Evolutionary conservation across 2,329 filamentous ascomycete genomes (phyloP), one percentile per base, ranked within the genome.

Genomic region (Pseudohalonectria lignicola): DNA sequence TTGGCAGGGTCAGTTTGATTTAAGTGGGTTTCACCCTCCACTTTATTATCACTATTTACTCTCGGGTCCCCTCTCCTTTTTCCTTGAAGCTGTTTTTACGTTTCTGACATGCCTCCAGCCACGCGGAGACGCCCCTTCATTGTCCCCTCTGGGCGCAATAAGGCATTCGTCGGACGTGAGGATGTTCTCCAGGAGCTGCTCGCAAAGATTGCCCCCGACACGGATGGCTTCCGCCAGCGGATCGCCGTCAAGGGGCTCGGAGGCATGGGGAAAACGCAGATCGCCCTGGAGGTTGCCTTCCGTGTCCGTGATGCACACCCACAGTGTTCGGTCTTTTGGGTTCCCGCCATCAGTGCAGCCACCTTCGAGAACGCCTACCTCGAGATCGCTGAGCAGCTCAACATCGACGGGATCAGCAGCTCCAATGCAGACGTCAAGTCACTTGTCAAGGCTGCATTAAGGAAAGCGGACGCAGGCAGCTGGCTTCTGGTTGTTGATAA

Each of bases 401-500:
- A 46, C 1, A 32, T 59, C 1, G 26, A 46, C 2, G 53, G 52
- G 5, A 49, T 55, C 4, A 46, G 60, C 4, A 43, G 62, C n/a
- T 43, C 52, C 2, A 50, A 57, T 4, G 51, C 48, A 1, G 55
- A 67, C 39, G 37, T 61, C 2, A 62, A 55, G 30, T 18, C 26
- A 10, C 49, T 63, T 2, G 55, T 68, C 4, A 60, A 60, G 28
- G 31, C 29, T 4, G 46, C 44, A 10, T 42, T 68, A 2, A 56
- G 50, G 26, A 37, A 43, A 5, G 45, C 50, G n/a, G 40, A 26
- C n/a, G 41, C 33, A 2, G 49, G 53, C 2, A 41, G 42, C 1
- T 68, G 62, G 64, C 48, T 69, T 2, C 39, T 68, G 30, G 48
- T 69, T 29, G 36, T 68, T n/a, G 63, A 69, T 39, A 68, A 66